phyloP scores from a whole-genome alignment of 805 yeast species.

The Wickerhamiella shivajii region DNA sequence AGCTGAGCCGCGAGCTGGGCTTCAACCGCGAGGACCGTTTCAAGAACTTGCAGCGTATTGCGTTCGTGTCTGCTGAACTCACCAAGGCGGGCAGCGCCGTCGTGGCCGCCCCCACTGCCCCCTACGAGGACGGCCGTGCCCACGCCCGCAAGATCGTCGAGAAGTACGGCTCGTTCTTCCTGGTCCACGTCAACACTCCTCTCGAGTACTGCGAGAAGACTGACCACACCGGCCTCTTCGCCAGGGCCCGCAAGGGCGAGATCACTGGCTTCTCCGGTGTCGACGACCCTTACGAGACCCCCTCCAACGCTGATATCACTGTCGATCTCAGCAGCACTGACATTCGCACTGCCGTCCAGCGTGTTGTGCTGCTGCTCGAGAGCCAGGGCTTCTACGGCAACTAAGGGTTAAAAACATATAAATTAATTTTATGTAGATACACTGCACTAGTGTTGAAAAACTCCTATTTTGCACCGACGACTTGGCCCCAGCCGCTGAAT shows the following conservation, averaged over 20 bases:
- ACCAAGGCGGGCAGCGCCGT: constrained; percentile 89
- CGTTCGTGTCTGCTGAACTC: constrained; percentile 58
- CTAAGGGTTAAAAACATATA: constrained; percentile 11
- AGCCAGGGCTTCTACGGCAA: constrained; percentile 65
- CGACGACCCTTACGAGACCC: constrained; percentile 33
- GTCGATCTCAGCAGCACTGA: constrained; percentile 40
- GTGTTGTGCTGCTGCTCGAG: constrained; percentile 57
- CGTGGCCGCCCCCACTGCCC: constrained; percentile 46
- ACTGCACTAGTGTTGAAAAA: not conserved
- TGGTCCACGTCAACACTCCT: constrained; percentile 38
- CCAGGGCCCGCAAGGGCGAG: constrained; percentile 33
- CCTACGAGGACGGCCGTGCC: constrained; percentile 31
- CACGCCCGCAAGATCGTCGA: constrained; percentile 31
- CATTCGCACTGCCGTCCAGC: constrained; percentile 57
- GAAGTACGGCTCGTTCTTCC: constrained; percentile 37
- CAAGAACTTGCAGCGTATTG: constrained; percentile 33
- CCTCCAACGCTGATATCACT: constrained; percentile 41
- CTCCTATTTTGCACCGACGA: too few species aligned
- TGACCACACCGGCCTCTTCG: constrained; percentile 38
- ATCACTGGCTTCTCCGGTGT: constrained; percentile 35
- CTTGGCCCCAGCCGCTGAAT: too few species aligned
- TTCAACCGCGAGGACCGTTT: constrained; percentile 28
- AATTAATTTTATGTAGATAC: not conserved
- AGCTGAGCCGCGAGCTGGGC: constrained; percentile 29
- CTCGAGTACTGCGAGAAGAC: constrained; percentile 31